phyloP scores from a whole-genome alignment of 768 basidiomycete genomes.

The Lepiota brunneoincarnata region DNA sequence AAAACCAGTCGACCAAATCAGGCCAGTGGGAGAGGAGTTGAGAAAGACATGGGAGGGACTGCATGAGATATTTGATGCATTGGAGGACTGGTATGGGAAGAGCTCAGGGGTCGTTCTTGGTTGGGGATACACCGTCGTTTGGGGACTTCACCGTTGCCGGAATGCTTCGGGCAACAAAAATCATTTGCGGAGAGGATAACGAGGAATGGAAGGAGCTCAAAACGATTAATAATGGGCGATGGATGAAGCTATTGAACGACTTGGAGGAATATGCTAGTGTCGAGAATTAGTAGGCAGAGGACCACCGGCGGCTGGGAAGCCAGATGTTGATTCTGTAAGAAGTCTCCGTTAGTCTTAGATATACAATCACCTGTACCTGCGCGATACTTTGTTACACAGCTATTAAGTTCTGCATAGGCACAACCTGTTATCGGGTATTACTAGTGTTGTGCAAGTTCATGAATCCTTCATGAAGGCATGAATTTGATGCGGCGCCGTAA shows the following conservation, averaged over 20 bases:
- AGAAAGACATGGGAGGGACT: conserved; percentile 36
- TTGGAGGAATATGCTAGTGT: conserved; percentile 13
- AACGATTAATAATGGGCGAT: conserved; percentile 37
- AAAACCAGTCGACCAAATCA: conserved; percentile 31
- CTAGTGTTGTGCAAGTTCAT: no score
- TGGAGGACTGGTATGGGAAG: conserved; percentile 27
- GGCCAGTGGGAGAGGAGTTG: conserved; percentile 26
- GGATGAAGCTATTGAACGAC: conserved; percentile 22
- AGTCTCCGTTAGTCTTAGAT: no score
- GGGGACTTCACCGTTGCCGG: conserved; percentile 38
- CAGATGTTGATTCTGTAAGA: no score
- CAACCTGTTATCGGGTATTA: no score
- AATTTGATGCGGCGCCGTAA: no score
- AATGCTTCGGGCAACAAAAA: conserved; percentile 28
- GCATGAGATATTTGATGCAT: conserved; percentile 26
- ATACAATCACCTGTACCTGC: no score
- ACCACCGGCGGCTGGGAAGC: no score
- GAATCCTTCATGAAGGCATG: no score
- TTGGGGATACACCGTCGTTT: conserved; percentile 35
- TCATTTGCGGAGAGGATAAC: conserved; percentile 33
- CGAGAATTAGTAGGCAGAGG: no score
- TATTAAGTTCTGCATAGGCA: no score
- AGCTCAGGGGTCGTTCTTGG: conserved; percentile 30
- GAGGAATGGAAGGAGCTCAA: conserved; percentile 39
- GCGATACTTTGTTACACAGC: no score